These are phyloP conservation scores for Neurospora cerealis DNA, from an alignment of 495 filamentous ascomycete genomes.

Conservation along the genomic window DNA sequence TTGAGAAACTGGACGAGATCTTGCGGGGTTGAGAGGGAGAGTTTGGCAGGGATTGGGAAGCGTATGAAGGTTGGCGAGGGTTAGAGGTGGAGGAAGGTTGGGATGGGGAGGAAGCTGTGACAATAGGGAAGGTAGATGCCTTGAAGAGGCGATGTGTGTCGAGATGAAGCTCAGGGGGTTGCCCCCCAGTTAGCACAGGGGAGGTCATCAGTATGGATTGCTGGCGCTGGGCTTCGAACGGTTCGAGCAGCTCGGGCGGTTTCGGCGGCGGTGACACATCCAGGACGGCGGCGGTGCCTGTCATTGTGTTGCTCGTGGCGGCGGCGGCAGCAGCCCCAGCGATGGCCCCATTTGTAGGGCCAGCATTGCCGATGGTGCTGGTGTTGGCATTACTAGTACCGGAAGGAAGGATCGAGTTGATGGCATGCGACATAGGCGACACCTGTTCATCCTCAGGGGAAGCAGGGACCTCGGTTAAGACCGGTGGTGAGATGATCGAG, in stretches of 20 bases:
- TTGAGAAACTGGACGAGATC: neutral
- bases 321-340: neutral
- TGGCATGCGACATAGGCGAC: neutral
- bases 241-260: neutral
- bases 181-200: neutral
- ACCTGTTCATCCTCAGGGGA: neutral
- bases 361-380: neutral
- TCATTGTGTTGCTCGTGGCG: neutral
- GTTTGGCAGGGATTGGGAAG: neutral
- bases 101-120: neutral
- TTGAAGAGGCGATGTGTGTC: neutral
- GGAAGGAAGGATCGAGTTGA: neutral
- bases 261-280: neutral
- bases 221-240: neutral
- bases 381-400: neutral
- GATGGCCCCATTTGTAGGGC: neutral
- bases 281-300: neutral
- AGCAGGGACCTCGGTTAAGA: neutral
- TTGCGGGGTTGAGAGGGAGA: neutral
- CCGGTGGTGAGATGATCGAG: neutral
- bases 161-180: neutral
- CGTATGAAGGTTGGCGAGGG: neutral
- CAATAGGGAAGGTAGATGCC: neutral
- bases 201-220: neutral
- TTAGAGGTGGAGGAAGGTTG: neutral